phyloP scores from a whole-genome alignment of 306 rosid genomes.

The Lathyrus sativus region DNA sequence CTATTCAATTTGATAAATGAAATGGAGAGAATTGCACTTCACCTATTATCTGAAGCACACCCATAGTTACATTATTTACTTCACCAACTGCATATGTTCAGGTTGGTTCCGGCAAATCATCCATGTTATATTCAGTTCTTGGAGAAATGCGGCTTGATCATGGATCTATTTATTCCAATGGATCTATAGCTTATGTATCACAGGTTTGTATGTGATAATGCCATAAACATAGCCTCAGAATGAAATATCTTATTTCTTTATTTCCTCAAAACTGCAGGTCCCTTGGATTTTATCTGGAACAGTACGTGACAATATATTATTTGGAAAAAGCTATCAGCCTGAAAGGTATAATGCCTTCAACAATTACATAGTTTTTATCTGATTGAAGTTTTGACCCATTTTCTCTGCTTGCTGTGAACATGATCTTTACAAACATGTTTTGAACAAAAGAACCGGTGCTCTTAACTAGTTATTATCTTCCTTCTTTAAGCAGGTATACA shows the following conservation, averaged over 20 bases:
- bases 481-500: constrained; percentile 60
- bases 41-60: constrained; percentile 9
- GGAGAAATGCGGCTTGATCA: constrained; percentile 67
- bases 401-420: constrained; percentile 17
- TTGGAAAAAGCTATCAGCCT: constrained; percentile 70
- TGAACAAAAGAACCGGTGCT: constrained; percentile 12
- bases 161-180: constrained; percentile 64
- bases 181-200: constrained; percentile 83
- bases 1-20: constrained; percentile 23
- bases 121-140: constrained; percentile 73
- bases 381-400: constrained; percentile 15
- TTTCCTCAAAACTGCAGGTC: constrained; percentile 56
- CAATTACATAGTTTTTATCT: constrained; percentile 20
- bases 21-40: constrained; percentile 28
- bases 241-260: constrained; percentile 33
- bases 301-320: constrained; percentile 82
- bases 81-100: constrained; percentile 51
- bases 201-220: constrained; percentile 62
- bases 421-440: constrained; percentile 26
- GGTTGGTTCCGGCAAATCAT: constrained; percentile 99
- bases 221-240: constrained; percentile 25
- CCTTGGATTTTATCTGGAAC: constrained; percentile 98
- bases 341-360: constrained; percentile 56
- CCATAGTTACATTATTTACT: constrained; percentile 24
- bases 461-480: constrained; percentile 26